Conservation (phyloP, 2,329 filamentous ascomycete species). For the Paecilomyces dactylethromorphus region DNA sequence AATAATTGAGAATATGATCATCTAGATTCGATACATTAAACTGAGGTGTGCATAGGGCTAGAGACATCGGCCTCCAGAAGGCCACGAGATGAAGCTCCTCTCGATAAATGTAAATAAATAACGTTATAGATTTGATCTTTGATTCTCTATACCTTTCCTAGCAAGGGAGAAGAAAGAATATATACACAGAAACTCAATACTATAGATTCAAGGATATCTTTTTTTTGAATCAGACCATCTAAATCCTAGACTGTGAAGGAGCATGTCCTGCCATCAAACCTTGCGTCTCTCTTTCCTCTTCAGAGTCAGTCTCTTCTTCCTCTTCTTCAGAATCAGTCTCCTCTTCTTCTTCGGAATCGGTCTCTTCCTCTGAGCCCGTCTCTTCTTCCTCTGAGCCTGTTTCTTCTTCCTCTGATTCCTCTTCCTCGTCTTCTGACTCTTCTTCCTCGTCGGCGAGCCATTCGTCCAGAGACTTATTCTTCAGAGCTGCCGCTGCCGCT, state of each 20-base stretch:
- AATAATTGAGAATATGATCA: too few relatives aligned
- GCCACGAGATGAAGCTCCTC: too few relatives aligned
- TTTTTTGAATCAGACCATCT: background rate
- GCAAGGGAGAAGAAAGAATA: background rate
- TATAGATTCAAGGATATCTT: background rate
- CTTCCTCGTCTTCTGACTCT: slow-evolving; percentile 50
- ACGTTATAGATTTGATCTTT: background rate
- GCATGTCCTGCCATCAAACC: slow-evolving; percentile 1
- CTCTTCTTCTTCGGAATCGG: slow-evolving; percentile 36
- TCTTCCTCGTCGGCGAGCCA: slow-evolving; percentile 74
- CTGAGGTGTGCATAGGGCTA: too few relatives aligned
- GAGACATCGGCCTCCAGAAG: too few relatives aligned
- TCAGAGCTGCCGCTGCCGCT: slow-evolving; percentile 29
- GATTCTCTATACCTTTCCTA: background rate
- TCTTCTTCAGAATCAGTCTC: slow-evolving; percentile 39
- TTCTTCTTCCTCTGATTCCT: slow-evolving; percentile 42
- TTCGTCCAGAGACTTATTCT: slow-evolving; percentile 80
- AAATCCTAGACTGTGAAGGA: background rate
- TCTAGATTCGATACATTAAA: too few relatives aligned
- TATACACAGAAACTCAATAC: background rate
- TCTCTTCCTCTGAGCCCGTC: slow-evolving; percentile 35
- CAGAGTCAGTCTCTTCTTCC: slow-evolving; percentile 27
- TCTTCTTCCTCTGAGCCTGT: slow-evolving; percentile 43
- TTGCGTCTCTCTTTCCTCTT: slow-evolving; percentile 8
- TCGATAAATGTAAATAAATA: background rate